Evolutionary conservation across 139 green algal genomes (phyloP).

Genomic region (Mychonastes homosphaera): DNA sequence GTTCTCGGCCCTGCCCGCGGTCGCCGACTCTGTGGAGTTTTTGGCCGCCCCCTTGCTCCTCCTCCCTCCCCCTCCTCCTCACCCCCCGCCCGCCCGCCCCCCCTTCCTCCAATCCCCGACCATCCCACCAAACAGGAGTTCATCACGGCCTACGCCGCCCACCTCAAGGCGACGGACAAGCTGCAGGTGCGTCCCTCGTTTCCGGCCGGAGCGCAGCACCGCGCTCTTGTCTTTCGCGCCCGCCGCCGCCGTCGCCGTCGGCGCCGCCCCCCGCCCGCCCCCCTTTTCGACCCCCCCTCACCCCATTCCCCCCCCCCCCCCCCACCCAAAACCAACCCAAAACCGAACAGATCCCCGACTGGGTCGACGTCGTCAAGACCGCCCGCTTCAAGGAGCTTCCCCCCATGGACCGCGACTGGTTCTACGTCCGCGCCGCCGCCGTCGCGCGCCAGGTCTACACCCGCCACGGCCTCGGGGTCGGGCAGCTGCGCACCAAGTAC

Average conservation of each 20-base stretch:
- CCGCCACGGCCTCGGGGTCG: constrained; percentile 78
- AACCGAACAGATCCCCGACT: constrained; percentile 77
- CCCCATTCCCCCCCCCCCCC: too few species aligned
- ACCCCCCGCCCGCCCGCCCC: too few species aligned
- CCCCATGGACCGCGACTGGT: constrained; percentile 95
- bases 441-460: constrained; percentile 92
- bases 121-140: constrained; percentile 59
- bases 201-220: neutral
- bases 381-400: constrained; percentile 89
- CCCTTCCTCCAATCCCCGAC: too few species aligned
- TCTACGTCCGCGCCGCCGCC: constrained; percentile 92
- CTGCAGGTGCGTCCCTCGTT: constrained; percentile 26
- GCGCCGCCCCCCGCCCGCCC: too few species aligned
- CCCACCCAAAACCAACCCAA: too few species aligned
- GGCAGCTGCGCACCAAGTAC: constrained; percentile 79
- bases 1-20: too few species aligned
- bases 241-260: too few species aligned
- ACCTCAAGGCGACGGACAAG: constrained; percentile 97
- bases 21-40: too few species aligned
- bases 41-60: too few species aligned
- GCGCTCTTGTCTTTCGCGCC: too few species aligned
- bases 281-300: too few species aligned
- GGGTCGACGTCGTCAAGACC: constrained; percentile 97
- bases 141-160: constrained; percentile 84
- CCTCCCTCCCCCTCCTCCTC: too few species aligned